Evolutionary conservation across 495 filamentous ascomycete genomes (phyloP).

Genomic region (Lasiosphaeria miniovina): DNA sequence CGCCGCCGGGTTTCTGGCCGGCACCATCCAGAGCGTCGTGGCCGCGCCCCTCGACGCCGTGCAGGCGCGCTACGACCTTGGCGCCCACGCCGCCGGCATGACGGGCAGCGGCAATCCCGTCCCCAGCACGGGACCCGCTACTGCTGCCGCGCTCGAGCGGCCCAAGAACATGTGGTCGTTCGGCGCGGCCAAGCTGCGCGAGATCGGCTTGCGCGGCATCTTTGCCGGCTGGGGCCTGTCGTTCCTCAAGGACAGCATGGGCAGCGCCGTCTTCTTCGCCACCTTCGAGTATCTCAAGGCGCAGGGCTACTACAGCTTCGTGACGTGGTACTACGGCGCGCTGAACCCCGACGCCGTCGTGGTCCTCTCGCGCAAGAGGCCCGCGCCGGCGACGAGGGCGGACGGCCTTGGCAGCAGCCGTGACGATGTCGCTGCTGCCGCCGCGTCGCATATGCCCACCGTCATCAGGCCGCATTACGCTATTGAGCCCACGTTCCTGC

Average conservation of each 20-base stretch:
- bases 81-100: slow-evolving; percentile 20
- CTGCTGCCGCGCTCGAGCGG: slow-evolving; percentile 18
- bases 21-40: slow-evolving; percentile 71
- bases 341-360: slow-evolving; percentile 43
- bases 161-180: slow-evolving; percentile 85
- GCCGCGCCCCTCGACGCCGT: slow-evolving; percentile 89
- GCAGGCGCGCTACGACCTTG: slow-evolving; percentile 68
- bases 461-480: slow-evolving; percentile 80
- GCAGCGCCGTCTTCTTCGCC: slow-evolving; percentile 80
- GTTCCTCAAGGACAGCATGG: slow-evolving; percentile 76
- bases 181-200: slow-evolving; percentile 63
- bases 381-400: slow-evolving; percentile 18
- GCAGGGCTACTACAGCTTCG: slow-evolving; percentile 77
- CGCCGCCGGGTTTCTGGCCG: slow-evolving; percentile 72
- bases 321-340: slow-evolving; percentile 73
- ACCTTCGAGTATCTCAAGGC: slow-evolving; percentile 85
- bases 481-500: slow-evolving; percentile 76
- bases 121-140: slow-evolving; percentile 55
- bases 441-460: slow-evolving; percentile 33
- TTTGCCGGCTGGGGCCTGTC: slow-evolving; percentile 80
- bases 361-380: slow-evolving; percentile 39
- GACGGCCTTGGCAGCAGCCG: background rate
- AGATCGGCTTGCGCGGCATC: slow-evolving; percentile 76
- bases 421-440: too few relatives aligned
- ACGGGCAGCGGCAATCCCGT: slow-evolving; percentile 25